phyloP scores from a whole-genome alignment of 2,329 filamentous ascomycete species.

The Cordyceps militaris region DNA sequence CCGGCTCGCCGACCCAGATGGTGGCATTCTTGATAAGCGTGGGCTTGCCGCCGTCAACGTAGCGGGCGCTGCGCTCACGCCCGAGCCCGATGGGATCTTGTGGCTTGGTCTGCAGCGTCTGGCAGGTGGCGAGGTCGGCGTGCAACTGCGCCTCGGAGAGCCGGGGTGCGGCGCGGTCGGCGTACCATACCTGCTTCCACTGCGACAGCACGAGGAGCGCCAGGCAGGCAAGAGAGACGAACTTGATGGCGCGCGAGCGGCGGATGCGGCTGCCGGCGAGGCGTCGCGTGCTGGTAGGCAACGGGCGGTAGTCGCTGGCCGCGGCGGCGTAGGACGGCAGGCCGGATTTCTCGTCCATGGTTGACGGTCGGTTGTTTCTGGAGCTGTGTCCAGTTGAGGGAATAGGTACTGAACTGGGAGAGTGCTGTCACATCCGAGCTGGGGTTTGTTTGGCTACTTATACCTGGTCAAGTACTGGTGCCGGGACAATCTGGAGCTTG shows the following conservation, averaged over 20 bases:
- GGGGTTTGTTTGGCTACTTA: background rate
- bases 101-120: conserved; percentile 47
- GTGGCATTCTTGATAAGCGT: conserved; percentile 60
- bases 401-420: background rate
- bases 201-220: conserved; percentile 44
- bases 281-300: conserved; percentile 18
- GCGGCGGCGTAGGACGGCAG: conserved; percentile 11
- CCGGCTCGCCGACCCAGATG: conserved; percentile 59
- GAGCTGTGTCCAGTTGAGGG: background rate
- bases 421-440: background rate
- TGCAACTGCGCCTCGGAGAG: conserved; percentile 48
- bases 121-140: conserved; percentile 48
- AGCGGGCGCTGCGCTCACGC: conserved; percentile 54
- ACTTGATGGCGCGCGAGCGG: conserved; percentile 36
- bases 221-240: conserved; percentile 40
- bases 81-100: conserved; percentile 48
- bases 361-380: background rate
- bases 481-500: background rate
- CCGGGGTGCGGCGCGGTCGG: conserved; percentile 22
- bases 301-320: conserved; percentile 15
- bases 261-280: conserved; percentile 23
- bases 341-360: conserved; percentile 15
- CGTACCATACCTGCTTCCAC: conserved; percentile 35
- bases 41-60: conserved; percentile 49
- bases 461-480: background rate